These are phyloP conservation scores for Yamadazyma mexicana DNA, from an alignment of 1,139 yeast genomes.

Conservation along the genomic window DNA sequence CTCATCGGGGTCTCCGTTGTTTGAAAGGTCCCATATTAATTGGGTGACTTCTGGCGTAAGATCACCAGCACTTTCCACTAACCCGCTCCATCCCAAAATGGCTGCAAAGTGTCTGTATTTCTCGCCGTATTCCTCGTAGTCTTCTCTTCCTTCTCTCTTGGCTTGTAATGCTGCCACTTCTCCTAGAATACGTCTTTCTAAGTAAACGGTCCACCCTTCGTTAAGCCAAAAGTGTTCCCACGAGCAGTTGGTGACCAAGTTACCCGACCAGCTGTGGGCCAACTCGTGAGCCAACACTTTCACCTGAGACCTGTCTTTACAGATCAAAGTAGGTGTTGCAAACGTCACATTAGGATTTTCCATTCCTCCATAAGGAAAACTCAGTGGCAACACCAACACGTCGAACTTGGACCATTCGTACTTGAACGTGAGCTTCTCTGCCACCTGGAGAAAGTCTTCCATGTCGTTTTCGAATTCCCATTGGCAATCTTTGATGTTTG, in stretches of 20 bases:
- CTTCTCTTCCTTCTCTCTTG: conserved; percentile 18
- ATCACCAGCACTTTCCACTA: conserved; percentile 23
- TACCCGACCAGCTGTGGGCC: conserved; percentile 42
- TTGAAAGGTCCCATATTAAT: conserved; percentile 29
- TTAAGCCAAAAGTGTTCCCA: conserved; percentile 44
- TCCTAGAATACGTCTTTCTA: conserved; percentile 36
- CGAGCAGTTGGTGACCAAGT: conserved; percentile 36
- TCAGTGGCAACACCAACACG: conserved; percentile 33
- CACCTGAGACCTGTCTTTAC: conserved; percentile 36
- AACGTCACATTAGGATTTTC: conserved; percentile 40
- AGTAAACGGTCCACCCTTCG: conserved; percentile 42
- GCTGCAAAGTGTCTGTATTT: conserved; percentile 31
- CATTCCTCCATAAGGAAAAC: conserved; percentile 44
- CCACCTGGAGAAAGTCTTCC: conserved; percentile 35
- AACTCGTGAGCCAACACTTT: conserved; percentile 40
- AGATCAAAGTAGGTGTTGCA: conserved; percentile 36
- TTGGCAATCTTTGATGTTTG: conserved; percentile 27
- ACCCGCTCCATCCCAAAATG: conserved; percentile 31
- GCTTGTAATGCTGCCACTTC: conserved; percentile 31
- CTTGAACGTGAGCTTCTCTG: conserved; percentile 31
- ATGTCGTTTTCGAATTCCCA: conserved; percentile 40
- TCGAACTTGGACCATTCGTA: conserved; percentile 38
- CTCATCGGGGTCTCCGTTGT: conserved; percentile 32
- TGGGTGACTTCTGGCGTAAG: conserved; percentile 23
- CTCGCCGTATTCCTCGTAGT: conserved; percentile 28